A percentile compares a stretch with the other conserved stretches of the same genome.
phyloP scores from a whole-genome alignment of 1,139 yeast species.

The Yamadazyma triangularis region DNA sequence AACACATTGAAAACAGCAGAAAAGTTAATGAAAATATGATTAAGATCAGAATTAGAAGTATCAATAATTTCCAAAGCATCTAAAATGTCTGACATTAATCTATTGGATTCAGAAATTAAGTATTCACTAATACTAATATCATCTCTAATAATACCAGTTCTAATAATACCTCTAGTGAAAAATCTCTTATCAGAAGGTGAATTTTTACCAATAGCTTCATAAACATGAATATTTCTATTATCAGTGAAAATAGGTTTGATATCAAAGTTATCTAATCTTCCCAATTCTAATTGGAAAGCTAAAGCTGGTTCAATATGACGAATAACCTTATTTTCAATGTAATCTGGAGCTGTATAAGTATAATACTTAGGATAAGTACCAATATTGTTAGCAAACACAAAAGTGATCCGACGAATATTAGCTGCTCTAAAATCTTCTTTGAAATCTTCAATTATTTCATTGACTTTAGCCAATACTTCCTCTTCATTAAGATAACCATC shows the following conservation, averaged over 20 bases:
- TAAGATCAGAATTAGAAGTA: constrained; percentile 90
- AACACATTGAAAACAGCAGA: constrained; percentile 91
- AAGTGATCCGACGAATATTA: constrained; percentile 86
- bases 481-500: constrained; percentile 74
- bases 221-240: constrained; percentile 95
- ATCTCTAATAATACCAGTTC: constrained; percentile 92
- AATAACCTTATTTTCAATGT: constrained; percentile 79
- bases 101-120: constrained; percentile 90
- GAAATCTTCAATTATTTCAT: constrained; percentile 63
- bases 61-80: constrained; percentile 94
- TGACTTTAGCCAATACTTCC: constrained; percentile 58
- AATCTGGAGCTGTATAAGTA: constrained; percentile 89
- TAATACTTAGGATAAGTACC: constrained; percentile 94
- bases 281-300: constrained; percentile 95
- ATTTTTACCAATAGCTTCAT: constrained; percentile 93
- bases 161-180: constrained; percentile 93
- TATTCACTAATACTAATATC: constrained; percentile 92
- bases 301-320: constrained; percentile 98
- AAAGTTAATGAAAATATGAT: constrained; percentile 94
- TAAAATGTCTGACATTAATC: constrained; percentile 91
- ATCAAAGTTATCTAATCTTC: constrained; percentile 89
- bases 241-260: constrained; percentile 94
- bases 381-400: constrained; percentile 75
- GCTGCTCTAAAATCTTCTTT: constrained; percentile 65
- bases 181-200: constrained; percentile 91